Evolutionary conservation across 75 land plant species (phyloP), one percentile per base, ranked within the genome.

Genomic region (Pinus tabuliformis): DNA sequence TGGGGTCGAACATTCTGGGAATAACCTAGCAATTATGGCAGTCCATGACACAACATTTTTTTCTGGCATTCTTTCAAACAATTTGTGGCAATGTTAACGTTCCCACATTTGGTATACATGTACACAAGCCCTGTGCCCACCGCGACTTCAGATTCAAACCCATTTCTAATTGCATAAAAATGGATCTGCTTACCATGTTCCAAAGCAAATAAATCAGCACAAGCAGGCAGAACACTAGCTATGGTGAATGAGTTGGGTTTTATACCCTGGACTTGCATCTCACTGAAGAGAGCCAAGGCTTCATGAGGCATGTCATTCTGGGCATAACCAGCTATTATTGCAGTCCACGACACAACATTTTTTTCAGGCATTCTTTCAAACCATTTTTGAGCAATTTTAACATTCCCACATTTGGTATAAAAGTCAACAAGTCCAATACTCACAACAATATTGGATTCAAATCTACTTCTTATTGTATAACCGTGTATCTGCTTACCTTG

Each of bases 41-140:
- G 87, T 89, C 94, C 94, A 91, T 15, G 89, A 82, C 5, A 91
- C 89, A 4, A 89, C 86, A 80, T 87, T 85, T 71, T 80, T 81
- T 18, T 80, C 73, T 59, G 75, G 80, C 85, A 83, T 80, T 78
- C 28, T 70, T 58, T 85, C 84, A 56, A 91, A 86, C 84, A 89
- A 77, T 42, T 5, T 59, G 56, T n/a, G 26, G 86, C 86, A 3
- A 65, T 21, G 13, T 80, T 79, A 15, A 82, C 58, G 63, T 77
- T 74, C 16, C 86, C 79, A 80, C 91, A 89, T 77, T 89, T 91
- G 20, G 80, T 81, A 75, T 89, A 91, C 87, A 87, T 78, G 73
- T 85, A 83, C 62, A 91, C 78, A 24, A 91, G 86, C 22, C 84
- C 81, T 73, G 83, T 89, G 77, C 74, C 77, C 6, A 89, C 39